Percentiles rank a stretch among this genome's conserved stretches.
These are phyloP conservation scores for Breynia disticha DNA, from an alignment of 441 rosid species.

Conservation along the genomic window DNA sequence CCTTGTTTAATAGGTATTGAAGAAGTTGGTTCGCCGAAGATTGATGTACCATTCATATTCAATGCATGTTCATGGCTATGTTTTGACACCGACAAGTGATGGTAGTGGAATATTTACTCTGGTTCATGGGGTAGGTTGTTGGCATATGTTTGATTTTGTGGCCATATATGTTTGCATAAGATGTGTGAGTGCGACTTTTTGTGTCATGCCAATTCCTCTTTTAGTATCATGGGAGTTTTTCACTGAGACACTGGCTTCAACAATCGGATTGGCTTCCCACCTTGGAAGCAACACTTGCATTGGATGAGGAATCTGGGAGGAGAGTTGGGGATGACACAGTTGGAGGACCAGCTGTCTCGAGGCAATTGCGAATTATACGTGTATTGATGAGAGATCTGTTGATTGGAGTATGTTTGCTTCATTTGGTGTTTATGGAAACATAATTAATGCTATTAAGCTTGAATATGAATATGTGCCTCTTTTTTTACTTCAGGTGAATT, in stretches of 20 bases:
- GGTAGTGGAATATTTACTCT: slow-evolving; percentile 51
- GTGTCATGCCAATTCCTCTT: slow-evolving; percentile 1
- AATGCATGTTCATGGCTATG: slow-evolving; percentile 85
- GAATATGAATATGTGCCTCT: slow-evolving; percentile 6
- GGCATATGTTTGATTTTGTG: neutral
- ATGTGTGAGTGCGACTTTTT: slow-evolving; percentile 3
- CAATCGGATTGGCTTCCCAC: slow-evolving; percentile 96
- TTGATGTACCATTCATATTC: slow-evolving; percentile 89
- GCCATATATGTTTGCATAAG: neutral
- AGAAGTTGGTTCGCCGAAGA: slow-evolving; percentile 69
- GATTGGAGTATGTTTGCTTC: slow-evolving; percentile 64
- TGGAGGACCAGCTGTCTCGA: slow-evolving; percentile 91
- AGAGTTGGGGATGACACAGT: slow-evolving; percentile 89
- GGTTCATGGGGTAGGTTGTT: slow-evolving; percentile 72
- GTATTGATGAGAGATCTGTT: slow-evolving; percentile 83
- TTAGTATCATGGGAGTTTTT: slow-evolving; percentile 93
- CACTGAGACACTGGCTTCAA: slow-evolving; percentile 92
- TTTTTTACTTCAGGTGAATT: slow-evolving; percentile 57
- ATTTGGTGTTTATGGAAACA: neutral
- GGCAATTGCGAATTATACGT: slow-evolving; percentile 72
- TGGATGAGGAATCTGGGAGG: slow-evolving; percentile 86
- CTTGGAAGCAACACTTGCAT: slow-evolving; percentile 83
- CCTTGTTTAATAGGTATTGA: slow-evolving; percentile 47
- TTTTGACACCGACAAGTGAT: slow-evolving; percentile 32
- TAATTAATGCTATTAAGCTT: neutral